Percentiles rank a stretch among this genome's conserved stretches.
These are phyloP conservation scores for Globisporangium radiosum DNA, from an alignment of 352 stramenopile genomes.

Conservation along the genomic window DNA sequence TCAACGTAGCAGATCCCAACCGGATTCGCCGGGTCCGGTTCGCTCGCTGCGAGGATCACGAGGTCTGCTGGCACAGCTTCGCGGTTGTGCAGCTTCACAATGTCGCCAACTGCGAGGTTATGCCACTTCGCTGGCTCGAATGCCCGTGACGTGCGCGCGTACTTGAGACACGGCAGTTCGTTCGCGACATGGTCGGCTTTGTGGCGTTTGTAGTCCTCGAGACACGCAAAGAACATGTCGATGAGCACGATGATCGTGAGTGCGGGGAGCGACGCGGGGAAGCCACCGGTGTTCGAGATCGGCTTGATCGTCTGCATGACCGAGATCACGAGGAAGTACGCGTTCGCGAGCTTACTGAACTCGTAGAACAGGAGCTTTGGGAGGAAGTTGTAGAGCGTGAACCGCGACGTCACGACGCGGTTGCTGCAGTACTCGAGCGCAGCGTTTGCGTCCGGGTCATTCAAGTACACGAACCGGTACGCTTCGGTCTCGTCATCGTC, in stretches of 20 bases:
- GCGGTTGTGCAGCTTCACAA: constrained; percentile 88
- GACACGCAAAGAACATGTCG: constrained; percentile 87
- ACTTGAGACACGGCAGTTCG: constrained; percentile 56
- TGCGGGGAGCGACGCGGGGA: constrained; percentile 84
- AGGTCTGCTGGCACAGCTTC: constrained; percentile 85
- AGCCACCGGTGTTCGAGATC: constrained; percentile 90
- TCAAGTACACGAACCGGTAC: constrained; percentile 72
- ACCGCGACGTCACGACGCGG: constrained; percentile 86
- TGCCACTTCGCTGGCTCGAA: constrained; percentile 78
- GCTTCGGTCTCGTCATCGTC: constrained; percentile 28
- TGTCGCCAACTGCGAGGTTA: constrained; percentile 76
- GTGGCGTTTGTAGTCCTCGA: constrained; percentile 90
- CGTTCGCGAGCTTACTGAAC: constrained; percentile 90
- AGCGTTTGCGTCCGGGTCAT: constrained; percentile 51
- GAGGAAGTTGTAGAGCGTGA: constrained; percentile 89
- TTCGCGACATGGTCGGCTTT: constrained; percentile 85
- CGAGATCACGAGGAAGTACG: constrained; percentile 92
- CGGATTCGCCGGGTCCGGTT: constrained; percentile 61
- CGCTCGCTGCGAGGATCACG: constrained; percentile 77
- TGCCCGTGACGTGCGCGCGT: constrained; percentile 16
- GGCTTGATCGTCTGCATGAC: constrained; percentile 88
- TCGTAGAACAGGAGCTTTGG: constrained; percentile 89
- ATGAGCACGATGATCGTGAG: constrained; percentile 92
- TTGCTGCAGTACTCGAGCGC: constrained; percentile 64
- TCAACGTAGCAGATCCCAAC: constrained; percentile 88